Conservation (phyloP, 305 asterid genomes). For the Coffea humblotiana region DNA sequence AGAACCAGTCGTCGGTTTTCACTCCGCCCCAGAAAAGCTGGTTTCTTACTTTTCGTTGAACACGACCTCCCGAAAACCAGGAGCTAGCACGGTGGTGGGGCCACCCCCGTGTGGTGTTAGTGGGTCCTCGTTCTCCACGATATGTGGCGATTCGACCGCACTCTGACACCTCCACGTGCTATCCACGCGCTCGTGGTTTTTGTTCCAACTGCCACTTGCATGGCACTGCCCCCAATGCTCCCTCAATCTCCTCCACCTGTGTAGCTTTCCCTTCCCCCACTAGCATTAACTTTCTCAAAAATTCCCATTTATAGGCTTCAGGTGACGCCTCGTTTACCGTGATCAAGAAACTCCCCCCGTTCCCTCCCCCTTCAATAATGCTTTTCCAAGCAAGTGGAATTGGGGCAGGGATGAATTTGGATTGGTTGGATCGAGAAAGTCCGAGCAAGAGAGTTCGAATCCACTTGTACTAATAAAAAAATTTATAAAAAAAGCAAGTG, state of each 20-base stretch:
- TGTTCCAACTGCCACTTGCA: slow-evolving; percentile 31
- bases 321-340: background rate
- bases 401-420: too few relatives aligned
- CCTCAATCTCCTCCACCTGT: slow-evolving; percentile 42
- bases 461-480: too few relatives aligned
- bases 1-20: slow-evolving; percentile 38
- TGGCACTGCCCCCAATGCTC: slow-evolving; percentile 32
- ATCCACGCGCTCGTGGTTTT: slow-evolving; percentile 39
- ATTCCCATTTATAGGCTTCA: background rate
- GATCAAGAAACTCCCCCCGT: too few relatives aligned
- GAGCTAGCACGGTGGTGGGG: slow-evolving; percentile 43
- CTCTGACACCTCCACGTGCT: slow-evolving; percentile 54
- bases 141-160: slow-evolving; percentile 75
- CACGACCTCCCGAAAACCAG: slow-evolving; percentile 59
- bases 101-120: slow-evolving; percentile 18
- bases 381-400: too few relatives aligned
- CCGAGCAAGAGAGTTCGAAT: too few relatives aligned
- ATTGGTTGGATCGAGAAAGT: too few relatives aligned
- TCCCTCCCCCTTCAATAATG: too few relatives aligned
- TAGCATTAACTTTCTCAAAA: background rate
- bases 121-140: slow-evolving; percentile 34
- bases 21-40: slow-evolving; percentile 12
- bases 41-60: slow-evolving; percentile 15
- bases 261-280: background rate
- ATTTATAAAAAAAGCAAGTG: too few relatives aligned